Base-by-base conservation (phyloP, 2,329 filamentous ascomycete genomes). In the Lachnellula arida region DNA sequence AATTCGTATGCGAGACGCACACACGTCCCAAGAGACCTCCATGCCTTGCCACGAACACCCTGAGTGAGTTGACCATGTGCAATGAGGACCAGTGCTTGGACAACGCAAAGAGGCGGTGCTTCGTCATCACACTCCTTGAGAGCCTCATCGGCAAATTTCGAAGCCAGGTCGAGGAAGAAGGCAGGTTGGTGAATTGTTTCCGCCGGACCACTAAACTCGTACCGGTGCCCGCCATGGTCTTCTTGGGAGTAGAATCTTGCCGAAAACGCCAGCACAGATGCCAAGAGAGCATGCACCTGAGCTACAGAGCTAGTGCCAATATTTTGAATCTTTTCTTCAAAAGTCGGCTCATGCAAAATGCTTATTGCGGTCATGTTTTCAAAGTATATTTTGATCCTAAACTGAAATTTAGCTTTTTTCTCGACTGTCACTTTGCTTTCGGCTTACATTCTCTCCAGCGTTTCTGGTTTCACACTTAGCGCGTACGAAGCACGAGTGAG, bases 41-140 rank as follows among this genome's bases (percentile, higher is more conserved):
- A 75, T 6, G 73, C 68, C 32, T 62, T 66, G 2, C 70, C 72
- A 11, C 65, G 67, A 2, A 74, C 73, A 22, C 71, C 69, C 19
- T 65, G 63, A 1, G 66, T 70, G 9, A 74, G 65, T 39, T 71
- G 68, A 51, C 68, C 71, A 57, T 69, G 69, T 2, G 71, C 69
- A 7, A 64, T 63, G 2, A 74, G 51, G 35, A 73, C 68, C 37
- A 68, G 49, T 2, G 73, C 68, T 56, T 75, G 73, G 7, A 75
- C 57, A 15, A 74, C 53, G 53, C 65, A 70, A 19, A 74, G 60
- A 0, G 70, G 66, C 2, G 71, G 68, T 4, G 64, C 54, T 25
- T 68, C 61, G 51, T 74, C 72, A 7, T 59, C 65, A 52, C 67
- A 70, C 25, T 68, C 66, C 14, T 56, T 58, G 5, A 73, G 57